Evolutionary conservation across 2,329 filamentous ascomycete species (phyloP), one percentile per base, ranked within the genome.

Genomic region (Diaporthe humulicola): DNA sequence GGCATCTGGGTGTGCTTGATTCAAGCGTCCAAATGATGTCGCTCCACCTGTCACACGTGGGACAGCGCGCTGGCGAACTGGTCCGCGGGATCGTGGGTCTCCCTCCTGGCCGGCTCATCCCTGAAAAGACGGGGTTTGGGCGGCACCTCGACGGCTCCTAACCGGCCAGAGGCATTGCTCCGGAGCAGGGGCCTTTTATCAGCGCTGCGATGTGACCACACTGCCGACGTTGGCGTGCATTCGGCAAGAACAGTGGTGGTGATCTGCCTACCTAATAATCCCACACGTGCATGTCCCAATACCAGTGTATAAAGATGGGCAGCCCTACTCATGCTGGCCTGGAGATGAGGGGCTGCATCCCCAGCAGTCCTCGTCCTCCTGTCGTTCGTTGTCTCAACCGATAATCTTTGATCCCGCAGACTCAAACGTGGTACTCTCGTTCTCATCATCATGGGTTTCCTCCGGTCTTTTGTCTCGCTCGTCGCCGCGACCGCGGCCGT

Each of bases 41-140:
- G 25, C 60, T 69, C 64, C 64, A 69, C 64, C 64, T 28, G 64
- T 40, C 64, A 69, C 45, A 69, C 64, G 64, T 69, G 64, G 64
- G 64, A 69, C 48, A 69, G 33, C 17, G 38, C 8, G 9, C 19
- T 69, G 64, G 64, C 48, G 64, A 69, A 54, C 64, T 69, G 64
- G 64, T 54, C 64, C 64, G 48, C 64, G 33, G 33, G 14, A 19
- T 69, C 48, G 48, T 54, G 48, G 64, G 48, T 40, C 15, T 7
- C 15, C 1, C 17, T 22, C 48, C 33, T 36, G 48, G 9, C 48
- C 30, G 30, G 64, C 48, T 5, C n/a, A 54, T 54, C 64, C 64
- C 45, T 69, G 64, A 15, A 25, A 25, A 40, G 42, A 69, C 12
- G 45, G 64, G 30, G 45, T 4, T 28, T 52, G 30, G 64, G 22